Percentiles rank a stretch among this genome's conserved stretches.
Conservation (phyloP, 129 eudicot genomes). For the Erigeron canadensis region DNA sequence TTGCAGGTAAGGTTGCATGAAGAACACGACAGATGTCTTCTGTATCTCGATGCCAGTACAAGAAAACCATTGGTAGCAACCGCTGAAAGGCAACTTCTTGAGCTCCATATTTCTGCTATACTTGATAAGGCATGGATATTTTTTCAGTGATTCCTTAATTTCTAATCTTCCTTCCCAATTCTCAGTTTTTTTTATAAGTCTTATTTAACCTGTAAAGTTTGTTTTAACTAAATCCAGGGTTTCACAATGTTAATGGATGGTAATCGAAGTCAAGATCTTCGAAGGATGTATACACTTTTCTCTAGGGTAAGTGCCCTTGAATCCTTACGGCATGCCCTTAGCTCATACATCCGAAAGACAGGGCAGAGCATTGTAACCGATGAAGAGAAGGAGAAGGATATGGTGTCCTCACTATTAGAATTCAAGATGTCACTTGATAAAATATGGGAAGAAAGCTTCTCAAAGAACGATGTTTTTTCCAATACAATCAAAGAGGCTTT, state of each 20-base stretch:
- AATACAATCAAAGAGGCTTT: conserved; percentile 94
- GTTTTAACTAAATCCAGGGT: conserved; percentile 51
- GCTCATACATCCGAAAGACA: conserved; percentile 71
- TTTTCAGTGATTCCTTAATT: not conserved
- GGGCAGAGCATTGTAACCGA: conserved; percentile 91
- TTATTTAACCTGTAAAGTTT: not conserved
- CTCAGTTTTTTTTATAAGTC: not conserved
- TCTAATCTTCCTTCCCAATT: not conserved
- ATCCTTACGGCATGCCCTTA: conserved; percentile 71
- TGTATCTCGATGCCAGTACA: conserved; percentile 81
- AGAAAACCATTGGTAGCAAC: conserved; percentile 86
- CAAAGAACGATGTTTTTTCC: conserved; percentile 81
- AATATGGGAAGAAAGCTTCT: conserved; percentile 95
- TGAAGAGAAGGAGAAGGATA: conserved; percentile 96
- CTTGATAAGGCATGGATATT: conserved; percentile 66
- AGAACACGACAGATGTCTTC: conserved; percentile 88
- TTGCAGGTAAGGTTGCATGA: conserved; percentile 91
- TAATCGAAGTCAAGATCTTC: conserved; percentile 82
- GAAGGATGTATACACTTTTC: conserved; percentile 72
- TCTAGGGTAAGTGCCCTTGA: conserved; percentile 87
- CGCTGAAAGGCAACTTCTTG: conserved; percentile 91
- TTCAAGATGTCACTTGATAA: conserved; percentile 81
- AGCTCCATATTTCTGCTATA: conserved; percentile 81
- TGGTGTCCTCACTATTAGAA: conserved; percentile 83
- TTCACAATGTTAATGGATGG: conserved; percentile 88